A percentile compares a stretch with the other conserved stretches of the same genome.
Evolutionary conservation across 768 basidiomycete species (phyloP).

Genomic region (Dacryopinax primogenitus): DNA sequence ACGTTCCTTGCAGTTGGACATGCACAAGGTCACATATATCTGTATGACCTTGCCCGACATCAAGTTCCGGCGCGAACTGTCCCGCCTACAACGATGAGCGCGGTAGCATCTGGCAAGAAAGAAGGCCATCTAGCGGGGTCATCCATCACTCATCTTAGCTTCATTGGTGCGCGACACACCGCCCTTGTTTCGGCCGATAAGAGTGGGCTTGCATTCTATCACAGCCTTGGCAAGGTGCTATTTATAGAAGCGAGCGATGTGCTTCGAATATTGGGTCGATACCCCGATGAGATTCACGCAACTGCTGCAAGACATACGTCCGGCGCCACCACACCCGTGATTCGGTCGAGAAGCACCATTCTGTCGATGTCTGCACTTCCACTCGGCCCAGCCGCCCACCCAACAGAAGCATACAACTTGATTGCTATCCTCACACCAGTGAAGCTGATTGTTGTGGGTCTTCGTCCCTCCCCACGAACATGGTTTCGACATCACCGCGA

Average conservation of each 20-base stretch:
- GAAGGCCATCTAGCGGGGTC: conserved; percentile 77
- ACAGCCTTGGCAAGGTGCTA: conserved; percentile 83
- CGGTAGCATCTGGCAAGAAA: conserved; percentile 62
- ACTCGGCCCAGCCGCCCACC: conserved; percentile 55
- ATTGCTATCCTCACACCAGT: conserved; percentile 77
- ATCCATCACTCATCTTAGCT: conserved; percentile 66
- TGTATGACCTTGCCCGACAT: conserved; percentile 68
- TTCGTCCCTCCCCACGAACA: conserved; percentile 83
- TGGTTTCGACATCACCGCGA: conserved; percentile 69
- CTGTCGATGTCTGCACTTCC: conserved; percentile 74
- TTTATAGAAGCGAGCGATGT: conserved; percentile 93
- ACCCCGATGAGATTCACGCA: conserved; percentile 40
- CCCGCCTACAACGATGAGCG: conserved; percentile 50
- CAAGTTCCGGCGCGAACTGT: conserved; percentile 56
- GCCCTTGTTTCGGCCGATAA: conserved; percentile 87
- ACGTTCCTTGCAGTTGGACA: conserved; percentile 88
- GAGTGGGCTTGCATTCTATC: conserved; percentile 83
- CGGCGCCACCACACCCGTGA: conserved; percentile 35
- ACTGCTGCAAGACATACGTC: conserved; percentile 7
- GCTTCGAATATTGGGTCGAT: conserved; percentile 83
- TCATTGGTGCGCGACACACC: conserved; percentile 84
- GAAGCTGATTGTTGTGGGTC: conserved; percentile 83
- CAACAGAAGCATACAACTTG: conserved; percentile 66
- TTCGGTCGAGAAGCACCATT: conserved; percentile 45
- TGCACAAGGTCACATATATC: conserved; percentile 64